Evolutionary conservation across 176 grass and related monocot species (phyloP), one percentile per base, ranked within the genome.

Genomic region (Puccinellia tenuiflora): DNA sequence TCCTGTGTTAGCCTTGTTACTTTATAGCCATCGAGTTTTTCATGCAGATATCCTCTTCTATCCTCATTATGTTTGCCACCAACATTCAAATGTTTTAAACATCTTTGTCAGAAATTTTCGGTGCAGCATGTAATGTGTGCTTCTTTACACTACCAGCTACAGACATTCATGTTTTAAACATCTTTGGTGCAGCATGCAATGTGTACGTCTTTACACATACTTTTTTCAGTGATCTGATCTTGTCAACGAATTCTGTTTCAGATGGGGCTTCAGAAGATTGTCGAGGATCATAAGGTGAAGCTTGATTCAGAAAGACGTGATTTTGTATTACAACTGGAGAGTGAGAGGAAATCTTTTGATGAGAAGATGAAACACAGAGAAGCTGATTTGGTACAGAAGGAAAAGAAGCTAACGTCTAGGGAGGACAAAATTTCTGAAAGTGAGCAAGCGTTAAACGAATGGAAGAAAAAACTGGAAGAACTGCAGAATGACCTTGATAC

Each of bases 181-280:
- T 43, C 21, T 73, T 38, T 0, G 4, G 11, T 24, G 50, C 30
- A 71, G 37, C 59, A 31, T 84, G 5, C 56, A 43, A 30, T 26
- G 17, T 64, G 10, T 45, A 68, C 6, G 65, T 40, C 3, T 64
- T 82, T 66, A 25, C 45, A 43, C 31, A 1, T 28, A 9, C 64
- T n/a, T 47, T 80, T 84, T 42, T 86, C 59, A 43, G 34, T 76
- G 42, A 38, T 35, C 74, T 88, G 40, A 75, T 66, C 43, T 29
- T 65, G n/a, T 20, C 38, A 11, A 83, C 18, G 10, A 66, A 65
- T 79, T 59, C 33, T 72, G 48, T 84, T 90, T 59, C 69, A 98
- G 96, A 75, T 86, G 78, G 93, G 84, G 56, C 91, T 98, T 42
- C 89, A 95, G 78, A 95, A 93, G 85, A 83, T 98, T 85, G 54